Evolutionary conservation across 805 yeast species (phyloP).

Genomic region (Jamesozyma gamospora): DNA sequence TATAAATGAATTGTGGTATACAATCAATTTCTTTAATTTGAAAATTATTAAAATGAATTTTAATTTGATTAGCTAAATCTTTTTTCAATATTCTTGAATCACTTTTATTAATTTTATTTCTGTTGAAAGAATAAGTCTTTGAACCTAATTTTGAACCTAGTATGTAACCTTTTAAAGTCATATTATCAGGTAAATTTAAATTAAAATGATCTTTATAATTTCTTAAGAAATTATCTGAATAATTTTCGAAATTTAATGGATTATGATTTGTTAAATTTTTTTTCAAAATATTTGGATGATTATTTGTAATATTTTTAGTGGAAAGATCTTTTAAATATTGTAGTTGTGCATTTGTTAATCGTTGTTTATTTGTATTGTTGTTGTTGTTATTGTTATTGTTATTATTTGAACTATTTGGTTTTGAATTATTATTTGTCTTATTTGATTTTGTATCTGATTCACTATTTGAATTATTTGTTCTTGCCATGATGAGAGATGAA

Average conservation of each 20-base stretch:
- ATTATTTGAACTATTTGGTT: background rate
- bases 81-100: conserved; percentile 43
- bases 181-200: conserved; percentile 47
- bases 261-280: conserved; percentile 26
- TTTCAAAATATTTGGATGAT: conserved; percentile 53
- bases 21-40: conserved; percentile 74
- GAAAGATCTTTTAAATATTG: conserved; percentile 55
- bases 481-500: conserved; percentile 11
- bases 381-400: conserved; percentile 2
- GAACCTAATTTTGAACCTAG: conserved; percentile 65
- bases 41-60: conserved; percentile 53
- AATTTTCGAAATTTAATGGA: conserved; percentile 49
- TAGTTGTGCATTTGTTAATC: conserved; percentile 52
- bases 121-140: conserved; percentile 38
- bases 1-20: conserved; percentile 79
- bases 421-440: background rate
- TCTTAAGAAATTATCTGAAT: conserved; percentile 56
- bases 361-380: conserved; percentile 10
- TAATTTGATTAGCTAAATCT: conserved; percentile 51
- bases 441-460: conserved; percentile 22
- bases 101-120: conserved; percentile 14
- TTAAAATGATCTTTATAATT: conserved; percentile 55
- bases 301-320: conserved; percentile 59
- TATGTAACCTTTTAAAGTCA: conserved; percentile 59
- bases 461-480: conserved; percentile 19